Evolutionary conservation across 2,329 filamentous ascomycete genomes (phyloP), one percentile per base, ranked within the genome.

Genomic region (Fusarium sp.): DNA sequence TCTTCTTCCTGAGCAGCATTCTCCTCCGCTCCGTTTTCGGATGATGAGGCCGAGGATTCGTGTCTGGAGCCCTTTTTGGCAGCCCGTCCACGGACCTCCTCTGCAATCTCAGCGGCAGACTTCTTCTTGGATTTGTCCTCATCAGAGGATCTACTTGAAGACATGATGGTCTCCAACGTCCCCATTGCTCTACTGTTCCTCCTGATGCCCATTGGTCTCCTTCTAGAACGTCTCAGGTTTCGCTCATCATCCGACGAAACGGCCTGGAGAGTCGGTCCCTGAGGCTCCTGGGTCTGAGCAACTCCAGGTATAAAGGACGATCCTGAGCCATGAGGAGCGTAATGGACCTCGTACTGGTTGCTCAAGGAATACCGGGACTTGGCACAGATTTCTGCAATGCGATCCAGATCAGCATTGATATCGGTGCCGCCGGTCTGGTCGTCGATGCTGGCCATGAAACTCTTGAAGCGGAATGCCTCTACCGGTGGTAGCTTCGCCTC

Each of bases 301-400:
- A 68, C 70, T 25, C 68, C 74, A 3, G 77, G 67, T 16, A 83
- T 54, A 64, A 88, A 87, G 1, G 81, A 78, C 2, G 84, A 77
- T 4, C 88, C 87, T 1, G 85, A 86, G 18, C 87, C 87, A 70
- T 90, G 88, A 13, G 88, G 88, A 11, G 85, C 81, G 64, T 89
- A 86, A 70, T 90, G 88, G 6, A 89, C 86, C 72, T 90, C 88
- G 72, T 90, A 90, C 74, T 90, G 88, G 75, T 89, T 89, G 77
- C 87, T 89, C 56, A 90, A 75, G 40, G 87, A 90, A 75, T 90
- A 90, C 44, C 86, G 83, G 11, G 87, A 90, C 33, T 86, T 83
- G 36, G 88, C 88, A 77, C 88, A 90, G 31, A 90, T 90, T 76
- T 90, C 88, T 10, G 88, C 88, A 72, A 90, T 90, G 40, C 87